Evolutionary conservation across 768 basidiomycete genomes (phyloP), one percentile per base, ranked within the genome.

Genomic region (Tricholoma bakamatsutake): DNA sequence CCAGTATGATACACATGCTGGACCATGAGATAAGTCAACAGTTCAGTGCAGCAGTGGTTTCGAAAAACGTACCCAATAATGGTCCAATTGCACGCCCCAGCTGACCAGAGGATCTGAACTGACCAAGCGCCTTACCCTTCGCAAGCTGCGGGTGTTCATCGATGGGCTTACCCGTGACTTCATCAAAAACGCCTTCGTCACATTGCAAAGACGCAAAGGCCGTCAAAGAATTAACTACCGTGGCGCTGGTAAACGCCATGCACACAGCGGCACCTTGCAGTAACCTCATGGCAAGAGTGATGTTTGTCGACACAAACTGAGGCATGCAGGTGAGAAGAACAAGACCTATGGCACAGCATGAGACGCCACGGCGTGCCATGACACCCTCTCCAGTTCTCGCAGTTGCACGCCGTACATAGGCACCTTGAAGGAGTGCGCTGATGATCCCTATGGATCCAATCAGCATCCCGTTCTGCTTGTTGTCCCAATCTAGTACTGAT

Each of bases 31-130:
- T 48, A 48, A n/a, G n/a, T 48, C 17, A 17, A 30, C 17, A 30
- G 8, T 30, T 10, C 15, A 30, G 30, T n/a, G 31, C 1, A 5
- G 3, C 30, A n/a, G n/a, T n/a, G n/a, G n/a, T n/a, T n/a, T n/a
- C n/a, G 11, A n/a, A 35, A 17, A 47, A 54, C 84, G 50, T 70
- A 84, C 93, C 93, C n/a, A 95, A 74, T 4, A 98, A 68, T 4
- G 96, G 96, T 0, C 96, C 96, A 35, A 97, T 75, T 4, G 96
- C 95, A 55, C 96, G 82, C 3, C 96, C 96, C 39, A 98, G 80
- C 67, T 98, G 96, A 17, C 96, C 96, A n/a, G 88, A 83, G 6
- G 91, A 94, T 52, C 95, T 82, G 73, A 96, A 97, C 56, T 80
- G 64, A 31, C 95, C 94, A 37, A 96, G 71, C 1, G 90, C 93